Conservation (phyloP, 2,329 filamentous ascomycete species). For the Thelonectria rubi region DNA sequence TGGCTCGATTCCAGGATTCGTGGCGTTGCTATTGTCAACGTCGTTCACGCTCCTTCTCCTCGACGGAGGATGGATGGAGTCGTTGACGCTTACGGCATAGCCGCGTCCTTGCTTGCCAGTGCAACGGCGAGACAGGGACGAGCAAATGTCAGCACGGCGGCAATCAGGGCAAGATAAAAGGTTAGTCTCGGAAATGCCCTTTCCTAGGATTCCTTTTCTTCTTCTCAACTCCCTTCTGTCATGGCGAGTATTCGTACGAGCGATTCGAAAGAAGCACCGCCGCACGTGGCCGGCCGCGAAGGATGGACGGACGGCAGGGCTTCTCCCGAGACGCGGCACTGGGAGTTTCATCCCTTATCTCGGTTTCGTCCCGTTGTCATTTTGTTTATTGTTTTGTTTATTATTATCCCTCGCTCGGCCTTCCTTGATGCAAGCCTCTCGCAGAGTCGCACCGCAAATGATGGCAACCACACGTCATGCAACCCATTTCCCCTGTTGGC, state of each 20-base stretch:
- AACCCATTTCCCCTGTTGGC: neutral
- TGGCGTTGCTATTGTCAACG: slow-evolving; percentile 2
- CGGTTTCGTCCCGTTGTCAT: neutral
- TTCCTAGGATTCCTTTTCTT: neutral
- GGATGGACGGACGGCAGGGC: neutral
- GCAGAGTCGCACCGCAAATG: too few species aligned
- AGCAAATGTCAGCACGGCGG: neutral
- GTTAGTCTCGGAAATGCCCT: neutral
- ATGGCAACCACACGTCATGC: neutral
- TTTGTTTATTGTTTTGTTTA: slow-evolving; percentile 1
- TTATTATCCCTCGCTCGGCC: neutral
- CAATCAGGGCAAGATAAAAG: neutral
- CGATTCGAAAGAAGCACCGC: neutral
- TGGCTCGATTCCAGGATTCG: neutral
- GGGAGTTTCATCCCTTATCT: neutral
- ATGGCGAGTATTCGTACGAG: too few species aligned
- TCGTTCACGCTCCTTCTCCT: slow-evolving; percentile 9
- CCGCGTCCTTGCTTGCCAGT: slow-evolving; percentile 13
- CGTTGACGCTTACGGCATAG: slow-evolving; percentile 9
- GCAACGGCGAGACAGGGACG: slow-evolving; percentile 10
- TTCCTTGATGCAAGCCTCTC: neutral
- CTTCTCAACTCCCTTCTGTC: too few species aligned
- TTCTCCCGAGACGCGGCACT: neutral
- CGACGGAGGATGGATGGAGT: neutral
- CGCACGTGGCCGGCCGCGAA: neutral